Percentiles rank a stretch among this genome's conserved stretches.
phyloP scores from a whole-genome alignment of 1,139 yeast species.

The Petasospora rhodanensis region DNA sequence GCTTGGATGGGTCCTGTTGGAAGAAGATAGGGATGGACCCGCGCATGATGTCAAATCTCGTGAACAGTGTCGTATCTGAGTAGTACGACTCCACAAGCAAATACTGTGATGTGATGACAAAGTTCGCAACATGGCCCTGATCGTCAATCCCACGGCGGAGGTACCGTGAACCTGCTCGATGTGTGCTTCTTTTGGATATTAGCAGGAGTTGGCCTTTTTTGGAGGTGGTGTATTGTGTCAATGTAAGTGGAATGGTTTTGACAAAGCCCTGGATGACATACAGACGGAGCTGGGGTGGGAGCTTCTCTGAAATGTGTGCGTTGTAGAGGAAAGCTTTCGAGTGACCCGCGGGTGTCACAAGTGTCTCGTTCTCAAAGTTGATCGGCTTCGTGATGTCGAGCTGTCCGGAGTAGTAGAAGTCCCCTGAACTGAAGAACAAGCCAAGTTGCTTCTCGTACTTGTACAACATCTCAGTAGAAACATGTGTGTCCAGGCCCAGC shows the following conservation, averaged over 20 bases:
- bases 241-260: slow-evolving; percentile 20
- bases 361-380: slow-evolving; percentile 9
- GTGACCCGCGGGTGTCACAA: not conserved
- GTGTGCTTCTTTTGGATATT: slow-evolving; percentile 34
- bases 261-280: slow-evolving; percentile 36
- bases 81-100: slow-evolving; percentile 15
- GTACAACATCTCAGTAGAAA: slow-evolving; percentile 17
- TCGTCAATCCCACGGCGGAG: slow-evolving; percentile 90
- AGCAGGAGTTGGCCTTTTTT: slow-evolving; percentile 23
- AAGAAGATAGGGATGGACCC: slow-evolving; percentile 53
- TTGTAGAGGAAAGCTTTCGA: slow-evolving; percentile 31
- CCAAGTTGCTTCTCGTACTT: slow-evolving; percentile 22
- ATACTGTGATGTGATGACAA: slow-evolving; percentile 40
- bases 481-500: slow-evolving; percentile 6
- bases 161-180: slow-evolving; percentile 43
- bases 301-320: slow-evolving; percentile 21
- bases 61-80: slow-evolving; percentile 9
- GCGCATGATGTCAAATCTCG: slow-evolving; percentile 29
- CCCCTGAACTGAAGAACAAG: slow-evolving; percentile 17
- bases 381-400: slow-evolving; percentile 18
- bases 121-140: slow-evolving; percentile 59
- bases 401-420: slow-evolving; percentile 23
- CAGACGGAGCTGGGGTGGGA: slow-evolving; percentile 24
- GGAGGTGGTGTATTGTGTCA: slow-evolving; percentile 7
- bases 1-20: slow-evolving; percentile 43